phyloP scores from a whole-genome alignment of 116 monocot species.

The Iris pallida region DNA sequence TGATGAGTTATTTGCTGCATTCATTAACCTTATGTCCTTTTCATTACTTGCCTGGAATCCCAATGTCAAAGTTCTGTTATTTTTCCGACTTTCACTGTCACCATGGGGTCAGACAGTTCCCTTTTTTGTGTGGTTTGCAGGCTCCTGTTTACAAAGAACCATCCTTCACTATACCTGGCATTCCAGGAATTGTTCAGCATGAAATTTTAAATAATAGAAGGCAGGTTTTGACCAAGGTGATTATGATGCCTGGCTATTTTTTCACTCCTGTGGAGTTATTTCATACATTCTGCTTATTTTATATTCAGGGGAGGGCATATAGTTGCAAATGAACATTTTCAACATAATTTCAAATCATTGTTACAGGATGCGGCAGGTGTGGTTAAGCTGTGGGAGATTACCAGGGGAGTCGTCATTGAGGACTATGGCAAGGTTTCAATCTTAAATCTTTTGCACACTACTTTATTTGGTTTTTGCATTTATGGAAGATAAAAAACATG shows the following conservation, averaged over 20 bases:
- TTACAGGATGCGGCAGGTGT: constrained; percentile 77
- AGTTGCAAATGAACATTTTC: background rate
- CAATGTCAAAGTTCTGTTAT: too few species aligned
- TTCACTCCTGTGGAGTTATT: background rate
- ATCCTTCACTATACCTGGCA: constrained; percentile 67
- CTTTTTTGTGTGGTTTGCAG: constrained; percentile 31
- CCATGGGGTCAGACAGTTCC: background rate
- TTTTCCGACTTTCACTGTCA: too few species aligned
- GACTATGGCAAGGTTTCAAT: constrained; percentile 86
- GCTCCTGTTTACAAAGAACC: constrained; percentile 83
- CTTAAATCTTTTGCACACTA: too few species aligned
- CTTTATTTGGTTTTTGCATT: background rate
- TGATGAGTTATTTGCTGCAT: too few species aligned
- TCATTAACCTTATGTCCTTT: too few species aligned
- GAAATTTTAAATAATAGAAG: constrained; percentile 97
- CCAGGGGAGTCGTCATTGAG: constrained; percentile 75
- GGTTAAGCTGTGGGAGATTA: constrained; percentile 97
- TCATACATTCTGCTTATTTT: too few species aligned
- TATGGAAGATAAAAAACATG: too few species aligned
- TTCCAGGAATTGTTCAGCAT: constrained; percentile 84
- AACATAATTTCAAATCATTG: constrained; percentile 4
- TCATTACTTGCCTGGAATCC: too few species aligned
- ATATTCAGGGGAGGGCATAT: too few species aligned
- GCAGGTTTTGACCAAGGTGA: constrained; percentile 96
- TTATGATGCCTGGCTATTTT: constrained; percentile 4